Percentiles rank a stretch among this genome's conserved stretches.
These are phyloP conservation scores for Fusarium annulatum DNA, from an alignment of 2,329 filamentous ascomycete species.

Conservation along the genomic window DNA sequence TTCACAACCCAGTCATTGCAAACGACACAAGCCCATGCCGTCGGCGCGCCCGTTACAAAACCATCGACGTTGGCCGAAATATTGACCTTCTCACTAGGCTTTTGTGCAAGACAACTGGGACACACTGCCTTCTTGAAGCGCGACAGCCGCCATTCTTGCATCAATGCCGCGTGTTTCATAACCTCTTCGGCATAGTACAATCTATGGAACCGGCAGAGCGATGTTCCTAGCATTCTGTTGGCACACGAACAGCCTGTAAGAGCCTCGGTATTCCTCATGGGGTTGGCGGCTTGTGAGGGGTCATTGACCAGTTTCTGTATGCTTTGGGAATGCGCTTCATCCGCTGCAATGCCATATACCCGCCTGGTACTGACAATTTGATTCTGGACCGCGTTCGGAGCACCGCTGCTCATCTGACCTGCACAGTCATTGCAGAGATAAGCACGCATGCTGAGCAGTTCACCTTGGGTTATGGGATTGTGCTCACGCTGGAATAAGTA, in stretches of 20 bases:
- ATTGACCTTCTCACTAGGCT: slow-evolving; percentile 20
- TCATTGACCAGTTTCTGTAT: too few species aligned
- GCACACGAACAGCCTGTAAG: slow-evolving; percentile 54
- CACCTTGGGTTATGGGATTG: slow-evolving; percentile 23
- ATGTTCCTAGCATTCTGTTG: slow-evolving; percentile 48
- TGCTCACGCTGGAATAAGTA: slow-evolving; percentile 26
- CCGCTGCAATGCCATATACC: slow-evolving; percentile 44
- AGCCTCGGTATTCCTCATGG: slow-evolving; percentile 18
- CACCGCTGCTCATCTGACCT: not conserved
- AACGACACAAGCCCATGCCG: slow-evolving; percentile 49
- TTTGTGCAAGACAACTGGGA: slow-evolving; percentile 45
- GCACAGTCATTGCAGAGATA: slow-evolving; percentile 52
- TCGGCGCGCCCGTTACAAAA: slow-evolving; percentile 13
- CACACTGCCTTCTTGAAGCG: slow-evolving; percentile 45
- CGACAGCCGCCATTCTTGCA: slow-evolving; percentile 45
- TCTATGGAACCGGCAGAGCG: slow-evolving; percentile 52
- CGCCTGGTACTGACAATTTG: slow-evolving; percentile 25
- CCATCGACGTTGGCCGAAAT: slow-evolving; percentile 28
- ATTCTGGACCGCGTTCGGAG: slow-evolving; percentile 4
- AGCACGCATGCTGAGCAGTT: slow-evolving; percentile 50
- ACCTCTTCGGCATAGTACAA: slow-evolving; percentile 43
- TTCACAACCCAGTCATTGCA: slow-evolving; percentile 50
- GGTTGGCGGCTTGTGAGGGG: slow-evolving; percentile 7
- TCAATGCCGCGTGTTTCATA: slow-evolving; percentile 32
- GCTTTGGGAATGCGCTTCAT: not conserved